These are phyloP conservation scores for Cladochytrium replicatum DNA, from an alignment of 192 early-diverging fungal genomes.

Conservation along the genomic window DNA sequence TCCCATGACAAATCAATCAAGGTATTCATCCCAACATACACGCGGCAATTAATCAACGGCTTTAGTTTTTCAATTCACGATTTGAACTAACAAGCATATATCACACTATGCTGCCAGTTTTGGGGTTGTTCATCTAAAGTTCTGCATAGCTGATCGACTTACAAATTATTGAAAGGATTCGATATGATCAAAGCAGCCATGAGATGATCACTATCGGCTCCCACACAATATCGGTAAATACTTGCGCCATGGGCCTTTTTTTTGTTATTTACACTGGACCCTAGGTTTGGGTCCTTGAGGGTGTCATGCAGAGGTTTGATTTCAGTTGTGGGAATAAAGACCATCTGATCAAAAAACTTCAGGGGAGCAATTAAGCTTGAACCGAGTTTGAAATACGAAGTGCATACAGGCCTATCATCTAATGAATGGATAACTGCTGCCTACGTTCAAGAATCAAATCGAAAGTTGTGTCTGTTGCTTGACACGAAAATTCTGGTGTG, in stretches of 20 bases:
- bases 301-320: slow-evolving; percentile 10
- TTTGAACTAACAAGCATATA: slow-evolving; percentile 26
- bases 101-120: slow-evolving; percentile 21
- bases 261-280: not conserved
- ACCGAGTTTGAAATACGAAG: slow-evolving; percentile 5
- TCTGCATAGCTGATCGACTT: not conserved
- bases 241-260: not conserved
- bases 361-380: slow-evolving; percentile 18
- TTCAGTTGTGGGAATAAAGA: not conserved
- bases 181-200: slow-evolving; percentile 18
- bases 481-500: slow-evolving; percentile 29
- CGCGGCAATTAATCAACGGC: not conserved
- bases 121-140: slow-evolving; percentile 8
- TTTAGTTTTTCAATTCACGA: slow-evolving; percentile 38
- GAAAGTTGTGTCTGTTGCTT: slow-evolving; percentile 23
- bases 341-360: not conserved
- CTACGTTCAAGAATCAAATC: slow-evolving; percentile 18
- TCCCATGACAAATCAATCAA: slow-evolving; percentile 20
- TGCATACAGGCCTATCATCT: slow-evolving; percentile 16
- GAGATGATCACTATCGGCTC: slow-evolving; percentile 35
- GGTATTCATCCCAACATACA: slow-evolving; percentile 1
- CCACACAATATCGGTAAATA: slow-evolving; percentile 14
- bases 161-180: slow-evolving; percentile 13
- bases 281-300: slow-evolving; percentile 19
- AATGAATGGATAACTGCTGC: slow-evolving; percentile 37